Conservation (phyloP, 441 rosid genomes). For the Heliophila coronopifolia region DNA sequence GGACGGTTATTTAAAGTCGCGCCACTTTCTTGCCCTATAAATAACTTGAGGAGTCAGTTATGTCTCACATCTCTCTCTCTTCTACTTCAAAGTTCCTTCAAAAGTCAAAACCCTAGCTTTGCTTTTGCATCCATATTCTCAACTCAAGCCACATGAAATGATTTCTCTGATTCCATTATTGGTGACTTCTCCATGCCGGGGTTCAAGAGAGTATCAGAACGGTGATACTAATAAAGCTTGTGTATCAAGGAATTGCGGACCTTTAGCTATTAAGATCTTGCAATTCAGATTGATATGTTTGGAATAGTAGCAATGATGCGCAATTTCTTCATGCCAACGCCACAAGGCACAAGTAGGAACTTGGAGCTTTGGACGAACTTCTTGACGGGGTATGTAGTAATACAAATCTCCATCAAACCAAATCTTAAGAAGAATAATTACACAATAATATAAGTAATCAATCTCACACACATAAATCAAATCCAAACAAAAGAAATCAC, state of each 20-base stretch:
- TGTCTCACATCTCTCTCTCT: background rate
- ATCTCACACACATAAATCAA: constrained; percentile 10
- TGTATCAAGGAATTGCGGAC: constrained; percentile 25
- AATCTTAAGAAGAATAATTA: constrained; percentile 23
- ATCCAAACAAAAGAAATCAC: background rate
- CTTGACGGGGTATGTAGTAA: constrained; percentile 48
- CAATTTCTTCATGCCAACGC: constrained; percentile 72
- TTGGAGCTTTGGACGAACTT: constrained; percentile 81
- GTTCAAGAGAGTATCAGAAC: constrained; percentile 14
- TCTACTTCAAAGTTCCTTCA: background rate
- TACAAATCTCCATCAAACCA: background rate
- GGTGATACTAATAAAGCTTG: constrained; percentile 3
- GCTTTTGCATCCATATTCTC: background rate
- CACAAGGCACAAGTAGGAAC: constrained; percentile 77
- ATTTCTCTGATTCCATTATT: too few relatives aligned
- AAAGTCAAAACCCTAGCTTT: constrained; percentile 9
- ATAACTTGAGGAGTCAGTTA: background rate
- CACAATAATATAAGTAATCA: constrained; percentile 14
- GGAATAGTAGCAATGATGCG: constrained; percentile 40
- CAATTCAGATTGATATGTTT: constrained; percentile 15
- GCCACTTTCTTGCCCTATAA: background rate
- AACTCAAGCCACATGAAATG: background rate
- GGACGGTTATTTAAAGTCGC: constrained; percentile 15
- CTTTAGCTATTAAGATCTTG: background rate
- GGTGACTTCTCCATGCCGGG: background rate